phyloP scores from a whole-genome alignment of 1,139 yeast genomes.

The Magnusiomyces magnusii region DNA sequence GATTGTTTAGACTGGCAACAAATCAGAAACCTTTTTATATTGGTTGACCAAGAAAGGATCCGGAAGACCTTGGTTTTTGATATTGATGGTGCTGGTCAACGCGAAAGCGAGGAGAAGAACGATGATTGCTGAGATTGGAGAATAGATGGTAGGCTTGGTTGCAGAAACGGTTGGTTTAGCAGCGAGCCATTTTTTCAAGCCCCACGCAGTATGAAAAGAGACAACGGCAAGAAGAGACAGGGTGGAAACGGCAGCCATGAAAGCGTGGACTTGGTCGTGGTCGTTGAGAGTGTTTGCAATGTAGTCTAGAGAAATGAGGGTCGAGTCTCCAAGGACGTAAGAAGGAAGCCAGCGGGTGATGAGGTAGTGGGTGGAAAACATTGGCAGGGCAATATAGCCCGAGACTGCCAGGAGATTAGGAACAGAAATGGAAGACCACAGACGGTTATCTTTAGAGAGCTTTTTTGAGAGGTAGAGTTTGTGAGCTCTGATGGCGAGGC shows the following conservation, averaged over 20 bases:
- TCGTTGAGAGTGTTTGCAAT: slow-evolving; percentile 39
- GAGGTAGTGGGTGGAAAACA: slow-evolving; percentile 46
- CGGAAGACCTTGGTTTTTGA: neutral
- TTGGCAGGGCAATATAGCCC: slow-evolving; percentile 47
- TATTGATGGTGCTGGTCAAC: neutral
- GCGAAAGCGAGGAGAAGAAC: neutral
- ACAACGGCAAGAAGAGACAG: neutral
- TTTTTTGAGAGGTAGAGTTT: slow-evolving; percentile 30
- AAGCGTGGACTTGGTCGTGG: neutral
- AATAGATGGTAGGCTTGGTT: too few species aligned
- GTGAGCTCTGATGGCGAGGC: slow-evolving; percentile 41
- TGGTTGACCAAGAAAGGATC: neutral
- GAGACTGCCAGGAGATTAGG: slow-evolving; percentile 48
- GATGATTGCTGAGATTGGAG: neutral
- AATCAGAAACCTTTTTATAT: neutral
- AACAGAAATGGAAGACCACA: slow-evolving; percentile 28
- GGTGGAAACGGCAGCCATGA: neutral
- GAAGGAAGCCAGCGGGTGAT: slow-evolving; percentile 47
- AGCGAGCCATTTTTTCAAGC: too few species aligned
- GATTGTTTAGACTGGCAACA: too few species aligned
- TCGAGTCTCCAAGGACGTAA: slow-evolving; percentile 55
- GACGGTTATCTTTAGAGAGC: slow-evolving; percentile 22
- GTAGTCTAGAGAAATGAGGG: slow-evolving; percentile 48
- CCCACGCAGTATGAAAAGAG: neutral
- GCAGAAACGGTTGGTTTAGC: too few species aligned